Evolutionary conservation across 495 filamentous ascomycete species (phyloP).

Genomic region (Lophium mytilinum): DNA sequence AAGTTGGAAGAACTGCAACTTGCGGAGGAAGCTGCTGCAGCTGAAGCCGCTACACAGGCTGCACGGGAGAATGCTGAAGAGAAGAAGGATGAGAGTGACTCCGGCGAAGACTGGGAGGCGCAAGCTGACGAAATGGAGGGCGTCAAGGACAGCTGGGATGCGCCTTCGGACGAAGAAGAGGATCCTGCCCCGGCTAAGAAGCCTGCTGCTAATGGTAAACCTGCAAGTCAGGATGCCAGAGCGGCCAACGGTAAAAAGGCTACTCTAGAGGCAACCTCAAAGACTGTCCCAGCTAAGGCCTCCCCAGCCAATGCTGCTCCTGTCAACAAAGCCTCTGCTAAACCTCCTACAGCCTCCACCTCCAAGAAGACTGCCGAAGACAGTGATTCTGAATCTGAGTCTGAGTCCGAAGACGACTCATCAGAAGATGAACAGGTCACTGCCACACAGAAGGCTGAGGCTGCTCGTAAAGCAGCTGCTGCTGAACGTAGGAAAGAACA

Average conservation of each 20-base stretch:
- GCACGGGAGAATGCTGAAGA: slow-evolving; percentile 52
- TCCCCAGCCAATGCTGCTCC: background rate
- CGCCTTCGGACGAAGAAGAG: slow-evolving; percentile 69
- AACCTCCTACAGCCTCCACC: slow-evolving; percentile 21
- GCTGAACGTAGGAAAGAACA: slow-evolving; percentile 81
- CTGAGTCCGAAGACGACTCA: slow-evolving; percentile 47
- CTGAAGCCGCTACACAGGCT: slow-evolving; percentile 41
- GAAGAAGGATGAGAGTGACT: slow-evolving; percentile 49
- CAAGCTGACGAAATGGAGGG: slow-evolving; percentile 69
- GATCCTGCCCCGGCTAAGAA: slow-evolving; percentile 37
- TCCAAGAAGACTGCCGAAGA: slow-evolving; percentile 31
- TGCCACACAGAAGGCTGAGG: slow-evolving; percentile 57
- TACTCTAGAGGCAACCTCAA: slow-evolving; percentile 3
- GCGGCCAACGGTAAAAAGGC: slow-evolving; percentile 5
- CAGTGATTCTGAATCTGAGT: slow-evolving; percentile 40
- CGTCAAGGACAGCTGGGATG: slow-evolving; percentile 94
- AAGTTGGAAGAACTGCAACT: slow-evolving; percentile 40
- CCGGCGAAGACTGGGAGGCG: slow-evolving; percentile 82
- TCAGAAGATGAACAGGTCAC: slow-evolving; percentile 64
- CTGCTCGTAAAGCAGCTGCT: slow-evolving; percentile 75
- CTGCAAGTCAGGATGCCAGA: slow-evolving; percentile 4
- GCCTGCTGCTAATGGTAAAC: slow-evolving; percentile 19
- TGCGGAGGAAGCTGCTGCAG: slow-evolving; percentile 34
- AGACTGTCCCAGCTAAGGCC: background rate
- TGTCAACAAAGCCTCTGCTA: background rate